A percentile compares a stretch with the other conserved stretches of the same genome.
These are phyloP conservation scores for Debaryomyces psychrophilus DNA, from an alignment of 1,139 yeast genomes.

Conservation along the genomic window DNA sequence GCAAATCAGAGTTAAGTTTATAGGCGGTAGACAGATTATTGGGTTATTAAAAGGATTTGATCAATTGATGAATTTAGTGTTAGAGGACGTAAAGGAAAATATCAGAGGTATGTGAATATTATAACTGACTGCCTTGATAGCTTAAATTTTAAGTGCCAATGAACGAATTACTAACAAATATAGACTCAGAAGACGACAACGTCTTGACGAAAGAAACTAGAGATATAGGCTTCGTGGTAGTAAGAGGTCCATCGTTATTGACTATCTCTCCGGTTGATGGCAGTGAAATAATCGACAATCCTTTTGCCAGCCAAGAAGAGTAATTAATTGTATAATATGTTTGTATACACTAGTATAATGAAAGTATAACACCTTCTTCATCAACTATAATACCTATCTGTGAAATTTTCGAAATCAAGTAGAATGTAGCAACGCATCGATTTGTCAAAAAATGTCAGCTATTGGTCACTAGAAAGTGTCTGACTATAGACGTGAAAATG, in stretches of 20 bases:
- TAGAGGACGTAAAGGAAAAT: conserved; percentile 79
- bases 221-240: conserved; percentile 73
- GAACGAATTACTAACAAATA: conserved; percentile 26
- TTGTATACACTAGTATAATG: conserved; percentile 8
- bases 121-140: not conserved
- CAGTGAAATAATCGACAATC: conserved; percentile 74
- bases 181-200: conserved; percentile 63
- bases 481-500: no score
- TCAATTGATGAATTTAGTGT: conserved; percentile 88
- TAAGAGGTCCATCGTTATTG: conserved; percentile 81
- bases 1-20: conserved; percentile 73
- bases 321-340: conserved; percentile 14
- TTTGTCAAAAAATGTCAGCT: no score
- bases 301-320: conserved; percentile 44
- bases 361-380: not conserved
- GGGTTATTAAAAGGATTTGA: conserved; percentile 89
- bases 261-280: conserved; percentile 88
- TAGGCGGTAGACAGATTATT: conserved; percentile 81
- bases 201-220: conserved; percentile 58
- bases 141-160: not conserved
- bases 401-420: not conserved
- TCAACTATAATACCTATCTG: not conserved
- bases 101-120: conserved; percentile 50
- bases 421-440: not conserved
- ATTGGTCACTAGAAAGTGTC: no score